Percentiles rank a stretch among this genome's conserved stretches.
Conservation (phyloP, 257 asterid species). For the Penstemon barbatus region DNA sequence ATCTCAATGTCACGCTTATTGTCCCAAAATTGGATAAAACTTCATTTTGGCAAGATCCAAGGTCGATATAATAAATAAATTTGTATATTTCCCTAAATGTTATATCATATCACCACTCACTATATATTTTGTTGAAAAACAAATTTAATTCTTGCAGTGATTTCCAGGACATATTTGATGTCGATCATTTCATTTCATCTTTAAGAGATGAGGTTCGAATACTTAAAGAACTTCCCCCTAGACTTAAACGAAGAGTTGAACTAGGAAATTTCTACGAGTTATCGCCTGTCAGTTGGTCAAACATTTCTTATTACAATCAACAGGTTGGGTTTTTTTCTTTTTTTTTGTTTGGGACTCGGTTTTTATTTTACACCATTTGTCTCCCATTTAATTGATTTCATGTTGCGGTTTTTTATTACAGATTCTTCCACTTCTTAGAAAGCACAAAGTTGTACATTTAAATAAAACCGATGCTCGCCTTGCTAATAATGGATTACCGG, state of each 20-base stretch:
- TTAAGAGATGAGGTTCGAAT: conserved; percentile 73
- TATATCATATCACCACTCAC: neutral
- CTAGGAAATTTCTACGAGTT: conserved; percentile 48
- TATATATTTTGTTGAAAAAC: neutral
- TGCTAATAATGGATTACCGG: conserved; percentile 50
- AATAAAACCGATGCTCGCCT: conserved; percentile 61
- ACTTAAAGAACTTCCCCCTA: conserved; percentile 61
- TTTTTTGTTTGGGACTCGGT: neutral
- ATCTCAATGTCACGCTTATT: conserved; percentile 60
- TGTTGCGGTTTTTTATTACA: conserved; percentile 23
- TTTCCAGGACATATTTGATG: conserved; percentile 68
- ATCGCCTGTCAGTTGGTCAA: conserved; percentile 77
- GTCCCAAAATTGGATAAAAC: conserved; percentile 76
- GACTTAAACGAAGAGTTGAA: conserved; percentile 54
- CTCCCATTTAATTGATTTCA: neutral
- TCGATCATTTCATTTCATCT: conserved; percentile 60
- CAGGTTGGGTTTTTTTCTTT: conserved; percentile 42
- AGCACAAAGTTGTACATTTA: conserved; percentile 51
- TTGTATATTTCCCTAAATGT: neutral
- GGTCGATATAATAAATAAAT: conserved; percentile 34
- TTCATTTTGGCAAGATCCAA: conserved; percentile 75
- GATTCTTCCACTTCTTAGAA: conserved; percentile 57
- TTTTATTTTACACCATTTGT: neutral
- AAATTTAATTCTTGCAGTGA: conserved; percentile 43
- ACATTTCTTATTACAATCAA: conserved; percentile 57